These are phyloP conservation scores for Phaeosphaeriaceae sp. DNA, from an alignment of 2,329 filamentous ascomycete species.

Conservation along the genomic window DNA sequence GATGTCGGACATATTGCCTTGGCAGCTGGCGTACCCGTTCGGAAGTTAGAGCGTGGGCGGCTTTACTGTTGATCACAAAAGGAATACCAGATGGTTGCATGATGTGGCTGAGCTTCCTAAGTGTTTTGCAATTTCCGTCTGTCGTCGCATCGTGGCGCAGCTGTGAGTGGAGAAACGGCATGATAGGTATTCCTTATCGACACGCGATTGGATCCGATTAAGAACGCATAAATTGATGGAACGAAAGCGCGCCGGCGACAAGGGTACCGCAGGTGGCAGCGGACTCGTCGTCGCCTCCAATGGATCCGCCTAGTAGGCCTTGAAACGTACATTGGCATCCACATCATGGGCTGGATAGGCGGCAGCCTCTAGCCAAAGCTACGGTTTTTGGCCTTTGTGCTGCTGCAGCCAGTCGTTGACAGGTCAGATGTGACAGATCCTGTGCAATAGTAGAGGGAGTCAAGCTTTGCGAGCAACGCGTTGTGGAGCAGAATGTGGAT, in stretches of 20 bases:
- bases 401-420: constrained; percentile 21
- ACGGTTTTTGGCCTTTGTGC: constrained; percentile 10
- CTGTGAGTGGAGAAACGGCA: background rate
- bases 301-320: background rate
- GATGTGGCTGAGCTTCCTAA: too few species aligned
- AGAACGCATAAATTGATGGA: background rate
- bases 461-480: constrained; percentile 27
- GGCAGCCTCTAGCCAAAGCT: background rate
- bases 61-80: constrained; percentile 27
- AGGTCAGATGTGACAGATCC: constrained; percentile 23
- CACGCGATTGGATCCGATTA: background rate
- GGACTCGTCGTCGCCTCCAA: background rate
- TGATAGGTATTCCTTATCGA: background rate
- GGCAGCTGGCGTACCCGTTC: constrained; percentile 37
- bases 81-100: too few species aligned
- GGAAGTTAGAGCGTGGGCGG: constrained; percentile 35
- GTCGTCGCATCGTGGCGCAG: constrained; percentile 17
- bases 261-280: background rate
- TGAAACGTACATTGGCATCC: constrained; percentile 2
- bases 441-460: constrained; percentile 7
- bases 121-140: constrained; percentile 9
- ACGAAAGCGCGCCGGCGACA: too few species aligned
- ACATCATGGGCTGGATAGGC: background rate
- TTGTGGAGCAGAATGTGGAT: constrained; percentile 5
- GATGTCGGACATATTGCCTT: constrained; percentile 47